Base-by-base conservation (phyloP, 768 basidiomycete genomes). In the Lentinula edodes region DNA sequence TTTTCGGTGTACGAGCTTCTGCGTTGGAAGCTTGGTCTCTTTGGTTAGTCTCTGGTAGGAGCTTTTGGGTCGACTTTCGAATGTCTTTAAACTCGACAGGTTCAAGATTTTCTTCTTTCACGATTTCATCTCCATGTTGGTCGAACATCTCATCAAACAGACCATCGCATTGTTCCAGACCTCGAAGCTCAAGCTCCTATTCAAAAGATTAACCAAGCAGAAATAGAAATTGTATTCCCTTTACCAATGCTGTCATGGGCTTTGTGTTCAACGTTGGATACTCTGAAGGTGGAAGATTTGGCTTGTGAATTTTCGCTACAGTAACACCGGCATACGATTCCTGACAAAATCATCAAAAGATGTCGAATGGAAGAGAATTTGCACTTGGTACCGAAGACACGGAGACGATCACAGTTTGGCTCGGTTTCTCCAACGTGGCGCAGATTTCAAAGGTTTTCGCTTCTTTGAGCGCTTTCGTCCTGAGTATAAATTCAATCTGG, bases 231-330 rank as follows among this genome's bases (percentile, higher is more conserved):
- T 13, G 46, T 15, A 5, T 15, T 50, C 18, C 23, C 66, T 76
- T 52, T 69, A 90, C 90, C 65, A 82, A 67, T 1, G 83, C 76
- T 36, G 80, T 83, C 62, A 80, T 73, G n/a, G 91, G 91, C 18
- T 88, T 83, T 16, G 92, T 93, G 66, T 89, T 76, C 60, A 79
- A 68, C n/a, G 81, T 83, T 3, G 90, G 91, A 71, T 84, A 94
- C 62, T 83, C 78, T 34, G 70, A 74, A 9, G 82, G 67, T 12
- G 78, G 64, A 46, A 93, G 63, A 13, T 72, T 73, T 15, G 90
- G 90, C 67, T 82, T 86, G 68, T 88, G 87, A 0, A 77, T 74
- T 38, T 77, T 70, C 6, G 76, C 73, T 10, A 84, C 73, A 0
- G 80, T 74, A 8, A 89, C 74, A 6, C 93, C 93, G 23, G 91